Evolutionary conservation across 495 filamentous ascomycete genomes (phyloP).

Genomic region (Aspergillus sclerotioniger): DNA sequence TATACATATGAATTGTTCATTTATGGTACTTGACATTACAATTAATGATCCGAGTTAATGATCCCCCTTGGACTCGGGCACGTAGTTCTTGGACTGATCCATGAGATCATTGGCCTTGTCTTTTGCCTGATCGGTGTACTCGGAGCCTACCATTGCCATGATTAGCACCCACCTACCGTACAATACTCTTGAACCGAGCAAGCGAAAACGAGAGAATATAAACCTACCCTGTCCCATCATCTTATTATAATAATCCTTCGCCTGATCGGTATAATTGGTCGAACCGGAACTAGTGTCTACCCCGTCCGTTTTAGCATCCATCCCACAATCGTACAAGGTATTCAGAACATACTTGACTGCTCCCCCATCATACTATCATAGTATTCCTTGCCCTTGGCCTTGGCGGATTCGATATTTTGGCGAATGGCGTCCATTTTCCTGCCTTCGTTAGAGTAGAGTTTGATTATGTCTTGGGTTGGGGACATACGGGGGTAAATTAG

Average conservation of each 20-base stretch:
- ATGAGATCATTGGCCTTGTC: neutral
- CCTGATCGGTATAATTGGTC: neutral
- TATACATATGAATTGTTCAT: conserved; percentile 7
- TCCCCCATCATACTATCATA: neutral
- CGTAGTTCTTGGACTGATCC: neutral
- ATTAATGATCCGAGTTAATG: no score
- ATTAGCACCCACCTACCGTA: neutral
- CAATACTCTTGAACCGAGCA: neutral
- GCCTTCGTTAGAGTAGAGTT: neutral
- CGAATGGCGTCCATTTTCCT: neutral
- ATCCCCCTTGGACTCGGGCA: neutral
- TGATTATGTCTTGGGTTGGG: no score
- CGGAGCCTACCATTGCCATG: no score
- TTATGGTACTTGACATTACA: neutral
- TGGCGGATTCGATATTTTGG: neutral
- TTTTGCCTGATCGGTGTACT: neutral
- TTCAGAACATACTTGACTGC: no score
- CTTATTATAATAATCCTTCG: neutral
- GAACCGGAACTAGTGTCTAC: no score
- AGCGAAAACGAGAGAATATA: neutral
- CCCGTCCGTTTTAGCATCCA: no score
- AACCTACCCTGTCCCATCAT: neutral
- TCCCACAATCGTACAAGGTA: no score
- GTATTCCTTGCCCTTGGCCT: neutral
- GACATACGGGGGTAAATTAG: no score